phyloP scores from a whole-genome alignment of 305 asterid species.

The Nicotiana rustica region DNA sequence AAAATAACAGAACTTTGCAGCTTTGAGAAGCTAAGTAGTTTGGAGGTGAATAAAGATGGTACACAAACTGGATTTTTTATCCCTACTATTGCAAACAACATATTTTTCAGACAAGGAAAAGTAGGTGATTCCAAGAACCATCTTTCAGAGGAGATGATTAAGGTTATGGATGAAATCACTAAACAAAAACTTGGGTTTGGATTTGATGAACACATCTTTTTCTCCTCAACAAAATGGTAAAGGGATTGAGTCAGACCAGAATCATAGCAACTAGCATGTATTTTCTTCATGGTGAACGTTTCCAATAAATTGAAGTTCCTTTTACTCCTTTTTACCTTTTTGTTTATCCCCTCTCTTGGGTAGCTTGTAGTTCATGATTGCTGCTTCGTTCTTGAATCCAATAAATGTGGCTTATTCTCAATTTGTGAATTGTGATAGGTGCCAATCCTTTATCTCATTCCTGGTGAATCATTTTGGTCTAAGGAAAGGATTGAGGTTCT shows the following conservation, averaged over 20 bases:
- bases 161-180: slow-evolving; percentile 31
- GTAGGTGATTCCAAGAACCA: slow-evolving; percentile 44
- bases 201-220: slow-evolving; percentile 19
- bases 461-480: not conserved
- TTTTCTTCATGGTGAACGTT: not conserved
- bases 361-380: not conserved
- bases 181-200: slow-evolving; percentile 28
- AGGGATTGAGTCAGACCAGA: not conserved
- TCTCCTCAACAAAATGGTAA: not conserved
- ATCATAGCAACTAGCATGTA: not conserved
- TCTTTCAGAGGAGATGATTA: slow-evolving; percentile 31
- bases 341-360: too few species aligned
- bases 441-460: not conserved
- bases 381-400: not conserved
- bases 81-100: not conserved
- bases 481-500: too few species aligned
- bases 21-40: slow-evolving; percentile 33
- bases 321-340: not conserved
- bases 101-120: slow-evolving; percentile 39
- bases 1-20: slow-evolving; percentile 33
- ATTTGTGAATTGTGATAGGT: not conserved
- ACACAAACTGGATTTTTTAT: not conserved
- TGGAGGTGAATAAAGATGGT: slow-evolving; percentile 41
- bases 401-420: not conserved
- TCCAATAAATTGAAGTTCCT: not conserved